Evolutionary conservation across 768 basidiomycete species (phyloP).

Genomic region (Leccinum sublutescens): DNA sequence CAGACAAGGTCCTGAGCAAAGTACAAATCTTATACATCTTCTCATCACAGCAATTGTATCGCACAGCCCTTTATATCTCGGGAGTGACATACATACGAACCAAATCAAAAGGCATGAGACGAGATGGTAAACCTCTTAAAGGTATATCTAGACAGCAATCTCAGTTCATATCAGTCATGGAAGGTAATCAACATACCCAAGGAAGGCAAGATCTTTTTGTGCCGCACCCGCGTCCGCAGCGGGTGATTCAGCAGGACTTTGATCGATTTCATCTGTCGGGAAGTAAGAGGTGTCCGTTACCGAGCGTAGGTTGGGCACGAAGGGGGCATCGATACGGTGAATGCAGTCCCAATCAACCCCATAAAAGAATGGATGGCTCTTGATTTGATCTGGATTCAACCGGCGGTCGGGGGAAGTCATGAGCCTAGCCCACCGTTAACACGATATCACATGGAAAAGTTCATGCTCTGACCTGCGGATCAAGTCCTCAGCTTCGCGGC

Average conservation of each 20-base stretch:
- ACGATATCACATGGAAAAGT: not conserved
- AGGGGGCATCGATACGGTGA: conserved; percentile 88
- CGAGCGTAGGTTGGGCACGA: conserved; percentile 91
- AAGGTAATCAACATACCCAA: conserved; percentile 44
- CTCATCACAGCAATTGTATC: not conserved
- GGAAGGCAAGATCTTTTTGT: conserved; percentile 63
- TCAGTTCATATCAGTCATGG: conserved; percentile 5
- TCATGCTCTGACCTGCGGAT: conserved; percentile 60
- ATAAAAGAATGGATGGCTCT: conserved; percentile 88
- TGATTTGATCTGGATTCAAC: conserved; percentile 81
- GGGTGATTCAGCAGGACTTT: conserved; percentile 51
- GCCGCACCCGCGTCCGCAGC: conserved; percentile 39
- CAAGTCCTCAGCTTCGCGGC: conserved; percentile 87
- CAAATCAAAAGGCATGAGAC: conserved; percentile 48
- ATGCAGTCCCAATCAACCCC: conserved; percentile 94
- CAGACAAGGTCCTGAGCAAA: not conserved
- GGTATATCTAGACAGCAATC: conserved; percentile 52
- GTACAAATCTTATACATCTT: conserved; percentile 5
- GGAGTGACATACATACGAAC: not conserved
- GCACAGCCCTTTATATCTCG: not conserved
- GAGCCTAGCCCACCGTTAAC: conserved; percentile 46
- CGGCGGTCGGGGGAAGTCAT: conserved; percentile 83
- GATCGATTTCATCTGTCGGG: conserved; percentile 91
- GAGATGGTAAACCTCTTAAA: conserved; percentile 76
- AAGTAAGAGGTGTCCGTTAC: conserved; percentile 99